Evolutionary conservation across 2,329 filamentous ascomycete species (phyloP), one percentile per base, ranked within the genome.

Genomic region (Aspergillus hiratsukae): DNA sequence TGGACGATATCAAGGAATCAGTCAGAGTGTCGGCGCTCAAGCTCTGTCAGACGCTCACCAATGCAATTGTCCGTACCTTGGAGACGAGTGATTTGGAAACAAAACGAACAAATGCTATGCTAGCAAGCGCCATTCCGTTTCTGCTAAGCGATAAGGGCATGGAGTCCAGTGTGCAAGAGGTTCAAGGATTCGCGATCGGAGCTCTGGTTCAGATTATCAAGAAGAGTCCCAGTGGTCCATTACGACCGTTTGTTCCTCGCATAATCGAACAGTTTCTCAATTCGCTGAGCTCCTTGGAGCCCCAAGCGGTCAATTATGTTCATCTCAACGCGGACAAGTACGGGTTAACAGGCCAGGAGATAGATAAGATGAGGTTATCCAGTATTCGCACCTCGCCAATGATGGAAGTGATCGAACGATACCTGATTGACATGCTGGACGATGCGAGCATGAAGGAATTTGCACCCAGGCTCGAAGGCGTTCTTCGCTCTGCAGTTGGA

Each of bases 1-100:
- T 97, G 5, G 94, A 99, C 71, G 94, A 99, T 71, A 95, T 97
- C 72, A 99, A 99, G 71, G 88, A 88, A 7, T 91, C 88, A 1
- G 94, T 99, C 4, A 84, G 94, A 52, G 81, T 83, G 37, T 89
- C 91, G 1, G 94, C 94, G 1, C 81, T 91, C 48, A 86, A 87
- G 58, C 81, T 99, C 4, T 96, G 92, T 66, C 87, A 92, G 70
- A 85, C 87, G 0, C 80, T 99, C 37, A 95, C 91, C 1, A 91
- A 90, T 52, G 89, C 90, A 17, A 82, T 97, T 14, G 90, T 95
- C 3, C 87, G 91, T 28, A 89, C 91, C 58, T 82, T 97, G 1
- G 91, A 96, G 71, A 87, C 90, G 48, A 89, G 89, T 40, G 86
- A 87, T 53, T 57, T 66, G 81, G 72, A 72, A 43, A 70, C 85